phyloP scores from a whole-genome alignment of 2,329 filamentous ascomycete genomes.

The Penicillium janthinellum region DNA sequence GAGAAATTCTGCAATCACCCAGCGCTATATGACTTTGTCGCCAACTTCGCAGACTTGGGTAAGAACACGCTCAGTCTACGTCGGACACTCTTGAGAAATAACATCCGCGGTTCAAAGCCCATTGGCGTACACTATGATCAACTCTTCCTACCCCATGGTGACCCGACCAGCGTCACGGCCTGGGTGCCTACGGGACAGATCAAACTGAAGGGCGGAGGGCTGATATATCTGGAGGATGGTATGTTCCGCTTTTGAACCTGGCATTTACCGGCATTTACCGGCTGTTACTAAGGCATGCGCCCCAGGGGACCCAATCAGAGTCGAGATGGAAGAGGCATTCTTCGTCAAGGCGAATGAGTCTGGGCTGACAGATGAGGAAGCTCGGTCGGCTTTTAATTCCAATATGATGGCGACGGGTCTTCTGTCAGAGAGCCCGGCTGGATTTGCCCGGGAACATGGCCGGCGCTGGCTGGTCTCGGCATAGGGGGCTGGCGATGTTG shows the following conservation, averaged over 20 bases:
- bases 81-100: conserved; percentile 58
- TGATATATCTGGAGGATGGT: conserved; percentile 60
- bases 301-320: conserved; percentile 36
- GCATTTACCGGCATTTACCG: background rate
- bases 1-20: conserved; percentile 59
- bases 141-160: conserved; percentile 59
- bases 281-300: background rate
- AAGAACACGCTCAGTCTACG: conserved; percentile 50
- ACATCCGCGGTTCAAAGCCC: conserved; percentile 58
- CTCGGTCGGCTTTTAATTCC: conserved; percentile 55
- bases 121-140: conserved; percentile 65
- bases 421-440: conserved; percentile 53
- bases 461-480: conserved; percentile 55
- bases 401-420: conserved; percentile 62
- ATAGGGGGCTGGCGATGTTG: conserved; percentile 58
- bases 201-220: conserved; percentile 56
- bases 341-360: conserved; percentile 50
- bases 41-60: conserved; percentile 57
- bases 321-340: conserved; percentile 45
- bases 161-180: conserved; percentile 57
- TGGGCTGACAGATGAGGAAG: conserved; percentile 57
- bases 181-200: conserved; percentile 62
- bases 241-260: conserved; percentile 2
- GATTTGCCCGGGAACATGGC: conserved; percentile 47
- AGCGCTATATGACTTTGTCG: conserved; percentile 52